Evolutionary conservation across 495 filamentous ascomycete genomes (phyloP).

Genomic region (Tuber magnatum): DNA sequence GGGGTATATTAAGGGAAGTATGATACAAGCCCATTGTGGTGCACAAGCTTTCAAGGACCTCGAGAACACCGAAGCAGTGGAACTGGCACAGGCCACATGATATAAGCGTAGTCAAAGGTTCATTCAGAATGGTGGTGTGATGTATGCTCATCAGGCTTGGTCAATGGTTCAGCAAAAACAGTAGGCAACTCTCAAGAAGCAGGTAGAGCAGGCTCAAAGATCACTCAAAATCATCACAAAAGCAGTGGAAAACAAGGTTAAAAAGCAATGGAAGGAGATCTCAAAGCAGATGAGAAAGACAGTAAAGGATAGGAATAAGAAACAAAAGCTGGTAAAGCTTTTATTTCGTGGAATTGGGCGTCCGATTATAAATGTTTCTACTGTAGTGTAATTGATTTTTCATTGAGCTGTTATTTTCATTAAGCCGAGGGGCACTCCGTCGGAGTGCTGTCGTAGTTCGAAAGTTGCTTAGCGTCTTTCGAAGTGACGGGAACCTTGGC

Average conservation of each 20-base stretch:
- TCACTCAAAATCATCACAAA: neutral
- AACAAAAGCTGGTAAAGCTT: neutral
- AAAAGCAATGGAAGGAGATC: neutral
- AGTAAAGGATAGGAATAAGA: neutral
- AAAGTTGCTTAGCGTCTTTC: too few species aligned
- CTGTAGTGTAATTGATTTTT: neutral
- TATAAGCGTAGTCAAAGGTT: neutral
- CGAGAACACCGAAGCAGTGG: neutral
- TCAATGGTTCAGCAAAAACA: neutral
- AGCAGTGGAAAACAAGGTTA: neutral
- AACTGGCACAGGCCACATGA: neutral
- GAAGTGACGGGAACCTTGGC: too few species aligned
- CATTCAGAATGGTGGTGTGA: neutral
- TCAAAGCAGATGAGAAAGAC: neutral
- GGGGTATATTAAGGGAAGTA: neutral
- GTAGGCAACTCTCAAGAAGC: neutral
- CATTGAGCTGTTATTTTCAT: neutral
- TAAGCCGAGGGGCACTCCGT: neutral
- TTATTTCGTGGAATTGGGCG: too few species aligned
- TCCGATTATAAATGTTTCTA: too few species aligned
- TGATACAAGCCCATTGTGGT: neutral
- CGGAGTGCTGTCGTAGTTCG: too few species aligned
- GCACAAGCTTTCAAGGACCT: neutral
- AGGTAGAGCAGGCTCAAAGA: neutral
- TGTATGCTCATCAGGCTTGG: neutral